Evolutionary conservation across 2,329 filamentous ascomycete genomes (phyloP).

Genomic region (Didymella pinodella): DNA sequence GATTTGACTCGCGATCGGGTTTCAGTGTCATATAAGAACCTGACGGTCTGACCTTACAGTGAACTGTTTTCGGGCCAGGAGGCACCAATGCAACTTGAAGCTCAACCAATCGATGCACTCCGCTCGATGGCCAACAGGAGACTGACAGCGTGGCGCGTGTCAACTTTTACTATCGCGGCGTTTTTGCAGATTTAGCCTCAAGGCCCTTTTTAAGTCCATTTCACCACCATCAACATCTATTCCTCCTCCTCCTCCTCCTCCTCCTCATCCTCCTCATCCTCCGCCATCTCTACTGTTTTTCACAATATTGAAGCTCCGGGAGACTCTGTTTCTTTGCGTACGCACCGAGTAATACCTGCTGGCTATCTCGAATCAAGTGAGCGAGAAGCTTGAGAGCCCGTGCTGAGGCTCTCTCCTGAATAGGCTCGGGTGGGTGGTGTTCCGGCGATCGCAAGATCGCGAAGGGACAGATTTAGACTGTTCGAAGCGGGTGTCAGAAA

Average conservation of each 20-base stretch:
- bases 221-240: no score
- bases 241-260: neutral
- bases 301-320: neutral
- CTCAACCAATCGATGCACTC: no score
- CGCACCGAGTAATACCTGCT: conserved; percentile 5
- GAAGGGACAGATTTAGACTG: neutral
- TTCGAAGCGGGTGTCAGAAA: neutral
- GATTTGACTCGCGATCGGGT: no score
- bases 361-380: conserved; percentile 29
- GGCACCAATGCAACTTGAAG: no score
- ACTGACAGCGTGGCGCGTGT: no score
- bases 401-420: neutral
- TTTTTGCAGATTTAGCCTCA: neutral
- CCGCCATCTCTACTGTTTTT: neutral
- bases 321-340: conserved; percentile 18
- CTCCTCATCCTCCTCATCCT: neutral
- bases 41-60: no score
- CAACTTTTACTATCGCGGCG: neutral
- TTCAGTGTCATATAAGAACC: no score
- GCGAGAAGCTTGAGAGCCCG: neutral
- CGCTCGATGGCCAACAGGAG: no score
- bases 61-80: no score
- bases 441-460: neutral
- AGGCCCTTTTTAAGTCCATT: neutral
- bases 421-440: neutral